Conservation (phyloP, 2,329 filamentous ascomycete species). For the Tolypocladium nubicola region DNA sequence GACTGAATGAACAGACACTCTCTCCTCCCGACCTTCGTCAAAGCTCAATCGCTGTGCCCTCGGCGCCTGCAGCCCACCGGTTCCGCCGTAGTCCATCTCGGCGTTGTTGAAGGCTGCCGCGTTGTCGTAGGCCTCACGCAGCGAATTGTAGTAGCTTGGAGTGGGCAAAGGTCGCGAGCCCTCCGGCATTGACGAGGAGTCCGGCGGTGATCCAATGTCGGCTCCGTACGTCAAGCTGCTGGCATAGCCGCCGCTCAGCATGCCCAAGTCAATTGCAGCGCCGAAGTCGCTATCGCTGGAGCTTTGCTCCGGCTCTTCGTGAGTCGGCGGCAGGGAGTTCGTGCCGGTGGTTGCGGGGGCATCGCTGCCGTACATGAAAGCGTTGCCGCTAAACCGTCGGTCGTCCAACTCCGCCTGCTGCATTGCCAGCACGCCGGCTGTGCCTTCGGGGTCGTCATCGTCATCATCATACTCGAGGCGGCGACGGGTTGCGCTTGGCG, state of each 20-base stretch:
- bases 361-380: conserved; percentile 16
- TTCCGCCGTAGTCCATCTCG: conserved; percentile 77
- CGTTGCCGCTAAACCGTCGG: conserved; percentile 30
- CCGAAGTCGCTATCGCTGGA: conserved; percentile 62
- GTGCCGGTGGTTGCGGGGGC: conserved; percentile 6
- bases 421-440: conserved; percentile 75
- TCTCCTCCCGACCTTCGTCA: conserved; percentile 77
- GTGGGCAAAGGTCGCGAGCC: conserved; percentile 38
- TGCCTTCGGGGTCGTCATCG: conserved; percentile 81
- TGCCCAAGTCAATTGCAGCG: conserved; percentile 55
- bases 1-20: conserved; percentile 43
- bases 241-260: conserved; percentile 62
- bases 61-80: conserved; percentile 77
- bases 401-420: conserved; percentile 74
- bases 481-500: conserved; percentile 1
- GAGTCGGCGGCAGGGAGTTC: conserved; percentile 32
- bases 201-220: conserved; percentile 30
- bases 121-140: conserved; percentile 16
- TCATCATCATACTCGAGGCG: conserved; percentile 36
- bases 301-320: conserved; percentile 36
- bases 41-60: conserved; percentile 69
- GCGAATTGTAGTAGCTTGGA: conserved; percentile 22
- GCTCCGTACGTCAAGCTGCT: conserved; percentile 40
- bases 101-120: conserved; percentile 43
- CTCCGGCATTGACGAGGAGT: conserved; percentile 28